Base-by-base conservation (phyloP, 2,329 filamentous ascomycete species). In the Pyricularia pennisetigena region DNA sequence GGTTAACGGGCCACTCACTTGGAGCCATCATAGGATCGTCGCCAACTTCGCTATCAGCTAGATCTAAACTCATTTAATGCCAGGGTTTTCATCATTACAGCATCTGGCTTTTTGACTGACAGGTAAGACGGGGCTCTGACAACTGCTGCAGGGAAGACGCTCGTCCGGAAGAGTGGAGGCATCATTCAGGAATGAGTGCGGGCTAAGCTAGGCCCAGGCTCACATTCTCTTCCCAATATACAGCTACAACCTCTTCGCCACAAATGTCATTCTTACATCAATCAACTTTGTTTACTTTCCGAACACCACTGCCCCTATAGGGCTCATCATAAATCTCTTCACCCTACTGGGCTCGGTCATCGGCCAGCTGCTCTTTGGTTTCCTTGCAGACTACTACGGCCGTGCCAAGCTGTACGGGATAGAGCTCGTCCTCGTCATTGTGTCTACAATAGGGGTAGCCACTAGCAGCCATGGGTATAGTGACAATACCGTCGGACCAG, bases 361-460 rank as follows among this genome's bases (percentile, higher is more conserved):
- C 23, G 84, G 83, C 32, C 83, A 85, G 71, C 73, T 85, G 28
- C 72, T 82, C 26, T 86, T 86, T 70, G 84, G 84, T 61, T 83
- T 82, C 69, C 78, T 86, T 6, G 84, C 83, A 54, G 84, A 86
- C 71, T 80, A 80, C 68, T 83, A 82, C 73, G 84, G 83, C n/a
- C 80, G 84, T 24, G 85, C 84, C 14, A 63, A 63, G 16, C 23
- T 26, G 2, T 86, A 86, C 68, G 84, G 84, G n/a, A 82, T 86
- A 67, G 83, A 86, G 73, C 76, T 86, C 16, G 77, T 85, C 20
- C 81, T 86, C 12, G 83, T 86, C 64, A 84, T 86, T 66, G 80
- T 85, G 9, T 85, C 83, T 20, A 86, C 83, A n/a, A 82, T 86
- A 70, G 84, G 84, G 9, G 81, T 85, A 3, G 82, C 82, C n/a